Conservation (phyloP, 495 filamentous ascomycete species). For the Xylaria sp. region DNA sequence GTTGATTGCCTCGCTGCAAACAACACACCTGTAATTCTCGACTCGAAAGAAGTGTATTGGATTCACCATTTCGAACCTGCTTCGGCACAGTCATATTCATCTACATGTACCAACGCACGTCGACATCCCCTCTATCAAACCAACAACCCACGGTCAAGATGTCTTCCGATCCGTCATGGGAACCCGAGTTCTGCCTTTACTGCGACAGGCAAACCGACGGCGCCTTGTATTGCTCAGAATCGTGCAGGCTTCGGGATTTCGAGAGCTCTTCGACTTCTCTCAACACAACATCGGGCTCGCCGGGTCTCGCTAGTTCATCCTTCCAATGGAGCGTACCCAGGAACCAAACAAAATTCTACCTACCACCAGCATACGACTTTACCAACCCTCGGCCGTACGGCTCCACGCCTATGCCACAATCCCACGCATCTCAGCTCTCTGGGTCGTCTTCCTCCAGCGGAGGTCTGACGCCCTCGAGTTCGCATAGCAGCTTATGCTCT, state of each 20-base stretch:
- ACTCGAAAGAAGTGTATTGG: conserved; percentile 3
- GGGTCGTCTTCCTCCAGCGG: conserved; percentile 47
- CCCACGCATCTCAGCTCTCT: conserved; percentile 41
- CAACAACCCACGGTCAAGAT: conserved; percentile 44
- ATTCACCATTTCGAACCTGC: conserved; percentile 12
- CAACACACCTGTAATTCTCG: conserved; percentile 1
- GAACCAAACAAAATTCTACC: conserved; percentile 64
- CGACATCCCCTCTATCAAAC: conserved; percentile 18
- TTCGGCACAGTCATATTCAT: conserved; percentile 20
- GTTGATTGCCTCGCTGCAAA: background rate
- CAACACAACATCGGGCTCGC: conserved; percentile 63
- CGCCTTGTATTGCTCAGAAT: conserved; percentile 89
- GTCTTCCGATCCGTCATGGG: conserved; percentile 79
- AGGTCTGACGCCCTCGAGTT: conserved; percentile 79
- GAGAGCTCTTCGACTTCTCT: conserved; percentile 68
- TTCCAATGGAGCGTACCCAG: conserved; percentile 52
- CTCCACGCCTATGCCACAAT: conserved; percentile 45
- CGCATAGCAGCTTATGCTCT: conserved; percentile 84
- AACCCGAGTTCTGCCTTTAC: conserved; percentile 90
- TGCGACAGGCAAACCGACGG: conserved; percentile 89
- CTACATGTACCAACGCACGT: conserved; percentile 31
- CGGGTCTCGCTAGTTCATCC: conserved; percentile 51
- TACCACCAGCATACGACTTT: conserved; percentile 76
- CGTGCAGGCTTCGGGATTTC: conserved; percentile 86
- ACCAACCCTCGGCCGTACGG: conserved; percentile 56